Percentiles rank a stretch among this genome's conserved stretches.
phyloP scores from a whole-genome alignment of 768 basidiomycete genomes.

The Amanita exitialis region DNA sequence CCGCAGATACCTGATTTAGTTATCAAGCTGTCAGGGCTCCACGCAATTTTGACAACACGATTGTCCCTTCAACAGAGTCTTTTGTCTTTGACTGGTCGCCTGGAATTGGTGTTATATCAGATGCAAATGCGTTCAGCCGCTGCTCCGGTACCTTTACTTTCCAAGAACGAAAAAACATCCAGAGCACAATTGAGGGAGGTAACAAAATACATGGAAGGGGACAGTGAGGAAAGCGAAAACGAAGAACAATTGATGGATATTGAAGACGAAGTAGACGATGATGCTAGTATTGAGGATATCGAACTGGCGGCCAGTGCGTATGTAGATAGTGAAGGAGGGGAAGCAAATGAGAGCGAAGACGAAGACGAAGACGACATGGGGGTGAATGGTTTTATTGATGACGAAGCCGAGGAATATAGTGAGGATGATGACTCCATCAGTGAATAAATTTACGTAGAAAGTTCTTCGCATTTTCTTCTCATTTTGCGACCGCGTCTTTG shows the following conservation, averaged over 20 bases:
- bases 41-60: constrained; percentile 71
- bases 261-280: constrained; percentile 58
- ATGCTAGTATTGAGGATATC: constrained; percentile 70
- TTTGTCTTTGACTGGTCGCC: constrained; percentile 75
- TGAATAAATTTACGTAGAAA: constrained; percentile 24
- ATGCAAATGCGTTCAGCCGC: constrained; percentile 81
- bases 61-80: constrained; percentile 78
- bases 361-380: constrained; percentile 30
- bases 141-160: constrained; percentile 45
- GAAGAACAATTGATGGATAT: constrained; percentile 44
- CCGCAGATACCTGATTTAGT: constrained; percentile 87
- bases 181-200: constrained; percentile 25
- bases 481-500: not conserved
- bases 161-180: constrained; percentile 22
- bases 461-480: not conserved
- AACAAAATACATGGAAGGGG: constrained; percentile 68
- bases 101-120: constrained; percentile 92
- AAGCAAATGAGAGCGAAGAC: constrained; percentile 28
- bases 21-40: constrained; percentile 74
- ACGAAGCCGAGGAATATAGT: constrained; percentile 51
- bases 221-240: constrained; percentile 46
- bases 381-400: constrained; percentile 47
- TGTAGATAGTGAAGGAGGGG: constrained; percentile 39
- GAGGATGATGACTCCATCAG: constrained; percentile 47
- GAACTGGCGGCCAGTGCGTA: constrained; percentile 57